Conservation (phyloP, 2,329 filamentous ascomycete genomes). For the Penicillium olsonii region DNA sequence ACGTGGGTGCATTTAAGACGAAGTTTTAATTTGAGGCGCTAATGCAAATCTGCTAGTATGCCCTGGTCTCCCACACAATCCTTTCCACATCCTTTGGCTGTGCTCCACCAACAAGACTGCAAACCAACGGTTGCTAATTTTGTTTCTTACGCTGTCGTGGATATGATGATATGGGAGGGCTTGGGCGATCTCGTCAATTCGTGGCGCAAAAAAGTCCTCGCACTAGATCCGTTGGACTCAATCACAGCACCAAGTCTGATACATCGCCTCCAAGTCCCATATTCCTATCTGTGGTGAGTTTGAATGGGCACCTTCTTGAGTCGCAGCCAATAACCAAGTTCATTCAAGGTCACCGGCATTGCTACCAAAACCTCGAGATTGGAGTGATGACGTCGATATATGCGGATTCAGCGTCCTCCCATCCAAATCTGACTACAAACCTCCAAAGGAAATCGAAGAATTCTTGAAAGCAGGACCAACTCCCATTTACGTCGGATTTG, state of each 20-base stretch:
- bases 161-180: constrained; percentile 92
- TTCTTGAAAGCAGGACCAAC: constrained; percentile 70
- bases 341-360: constrained; percentile 64
- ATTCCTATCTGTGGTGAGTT: constrained; percentile 81
- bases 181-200: constrained; percentile 88
- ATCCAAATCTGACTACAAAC: constrained; percentile 65
- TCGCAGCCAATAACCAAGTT: constrained; percentile 7
- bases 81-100: constrained; percentile 84
- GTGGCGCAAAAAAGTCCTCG: constrained; percentile 73
- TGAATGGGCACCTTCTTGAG: neutral
- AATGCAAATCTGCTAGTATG: constrained; percentile 57
- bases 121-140: constrained; percentile 79
- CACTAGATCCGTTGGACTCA: constrained; percentile 74
- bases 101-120: constrained; percentile 74
- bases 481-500: constrained; percentile 81
- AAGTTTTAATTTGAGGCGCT: neutral
- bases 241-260: constrained; percentile 83
- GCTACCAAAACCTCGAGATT: constrained; percentile 77
- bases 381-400: constrained; percentile 70
- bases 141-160: constrained; percentile 78
- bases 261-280: constrained; percentile 73
- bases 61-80: constrained; percentile 84
- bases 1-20: constrained; percentile 57
- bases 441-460: constrained; percentile 63
- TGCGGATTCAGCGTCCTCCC: constrained; percentile 77